phyloP scores from a whole-genome alignment of 2,329 filamentous ascomycete genomes.

The Onygena corvina region DNA sequence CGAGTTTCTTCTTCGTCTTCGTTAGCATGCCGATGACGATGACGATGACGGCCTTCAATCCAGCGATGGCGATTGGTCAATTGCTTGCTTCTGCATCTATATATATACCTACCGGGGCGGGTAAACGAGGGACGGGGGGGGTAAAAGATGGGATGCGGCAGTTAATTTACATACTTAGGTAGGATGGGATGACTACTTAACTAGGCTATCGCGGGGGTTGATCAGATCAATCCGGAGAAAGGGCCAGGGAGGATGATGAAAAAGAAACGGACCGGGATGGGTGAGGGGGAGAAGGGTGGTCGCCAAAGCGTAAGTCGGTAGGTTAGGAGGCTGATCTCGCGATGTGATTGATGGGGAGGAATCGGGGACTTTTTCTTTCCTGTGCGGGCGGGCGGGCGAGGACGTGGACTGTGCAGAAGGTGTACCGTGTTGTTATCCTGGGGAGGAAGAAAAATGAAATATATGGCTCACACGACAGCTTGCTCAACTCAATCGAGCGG shows the following conservation, averaged over 20 bases:
- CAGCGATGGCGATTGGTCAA: not conserved
- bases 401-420: not conserved
- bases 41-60: not conserved
- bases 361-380: conserved; percentile 4
- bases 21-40: not conserved
- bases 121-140: not conserved
- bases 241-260: not conserved
- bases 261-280: not conserved
- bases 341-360: not conserved
- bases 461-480: conserved; percentile 1
- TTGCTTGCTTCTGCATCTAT: not conserved
- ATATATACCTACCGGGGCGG: not conserved
- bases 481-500: conserved; percentile 2
- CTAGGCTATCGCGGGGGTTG: not conserved
- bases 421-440: not conserved
- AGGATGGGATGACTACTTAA: too few species aligned
- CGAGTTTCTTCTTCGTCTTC: too few species aligned
- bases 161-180: too few species aligned
- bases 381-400: not conserved
- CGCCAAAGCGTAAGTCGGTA: conserved; percentile 2
- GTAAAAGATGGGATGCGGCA: too few species aligned
- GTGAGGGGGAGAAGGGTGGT: not conserved
- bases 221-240: not conserved
- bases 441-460: too few species aligned
- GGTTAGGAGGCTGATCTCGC: not conserved